phyloP scores from a whole-genome alignment of 106 monocot species.

The Iris macrosiphon region DNA sequence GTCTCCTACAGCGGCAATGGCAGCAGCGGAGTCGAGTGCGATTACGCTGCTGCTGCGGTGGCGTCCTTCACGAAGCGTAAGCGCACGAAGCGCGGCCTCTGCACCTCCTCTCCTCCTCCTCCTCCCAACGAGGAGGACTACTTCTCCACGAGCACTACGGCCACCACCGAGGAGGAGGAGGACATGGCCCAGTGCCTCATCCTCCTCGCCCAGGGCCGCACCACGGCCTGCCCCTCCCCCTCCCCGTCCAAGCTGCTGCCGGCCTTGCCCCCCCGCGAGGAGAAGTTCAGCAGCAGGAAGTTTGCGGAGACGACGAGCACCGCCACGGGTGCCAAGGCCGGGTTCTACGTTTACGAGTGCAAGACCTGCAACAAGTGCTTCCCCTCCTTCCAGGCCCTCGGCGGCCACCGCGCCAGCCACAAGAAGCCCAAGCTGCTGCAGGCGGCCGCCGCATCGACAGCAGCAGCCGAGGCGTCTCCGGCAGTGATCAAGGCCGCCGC shows the following conservation, averaged over 20 bases:
- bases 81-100: slow-evolving; percentile 23
- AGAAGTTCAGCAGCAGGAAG: slow-evolving; percentile 29
- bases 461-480: neutral
- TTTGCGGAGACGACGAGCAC: slow-evolving; percentile 19
- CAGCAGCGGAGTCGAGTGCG: slow-evolving; percentile 7
- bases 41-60: neutral
- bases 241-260: neutral
- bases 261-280: neutral
- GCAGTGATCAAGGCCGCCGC: neutral
- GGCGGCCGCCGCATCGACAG: neutral
- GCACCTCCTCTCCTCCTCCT: neutral
- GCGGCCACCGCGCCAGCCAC: slow-evolving; percentile 54
- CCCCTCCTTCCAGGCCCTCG: slow-evolving; percentile 52
- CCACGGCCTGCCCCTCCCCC: neutral
- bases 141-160: slow-evolving; percentile 14
- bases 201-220: slow-evolving; percentile 50
- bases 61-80: slow-evolving; percentile 20
- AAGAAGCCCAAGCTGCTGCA: slow-evolving; percentile 33
- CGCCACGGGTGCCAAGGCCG: slow-evolving; percentile 20
- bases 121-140: no score
- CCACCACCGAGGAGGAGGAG: slow-evolving; percentile 49
- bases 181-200: slow-evolving; percentile 73
- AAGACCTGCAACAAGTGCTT: slow-evolving; percentile 62
- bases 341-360: slow-evolving; percentile 53
- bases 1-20: slow-evolving; percentile 1